Base-by-base conservation (phyloP, 108 stramenopile species). In the Nitzschia sp. region DNA sequence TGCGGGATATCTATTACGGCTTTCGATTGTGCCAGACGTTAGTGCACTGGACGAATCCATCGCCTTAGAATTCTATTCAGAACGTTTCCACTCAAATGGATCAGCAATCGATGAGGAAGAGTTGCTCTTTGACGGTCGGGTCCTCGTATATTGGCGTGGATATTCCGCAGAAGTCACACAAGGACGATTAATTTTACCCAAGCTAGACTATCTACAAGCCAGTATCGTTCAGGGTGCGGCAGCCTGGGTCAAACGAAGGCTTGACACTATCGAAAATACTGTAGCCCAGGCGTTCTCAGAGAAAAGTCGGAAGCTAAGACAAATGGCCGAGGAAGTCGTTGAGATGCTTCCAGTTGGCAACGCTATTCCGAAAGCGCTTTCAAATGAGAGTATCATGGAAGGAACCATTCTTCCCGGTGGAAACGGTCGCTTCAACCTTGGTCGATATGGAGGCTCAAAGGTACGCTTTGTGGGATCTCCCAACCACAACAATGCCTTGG, bases 151-250 rank as follows among this genome's bases (percentile, higher is more conserved):
- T 80, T 85, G 88, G 48, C 59, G 90, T 70, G 93, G 90, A 29
- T 94, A 94, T 61, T 78, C 81, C 3, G 71, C 70, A 46, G 93
- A 94, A 72, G 68, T 84, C 0, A 94, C 88, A 13, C 77, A 67
- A 51, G 89, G 86, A 13, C 71, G 93, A n/a, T 67, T 90, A 13
- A 48, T 85, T 0, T 38, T 86, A 17, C 88, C 85, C 17, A 94
- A 94, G 62, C 31, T 94, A 2, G 90, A 94, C 61, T 94, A 94
- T 63, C 59, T 94, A n/a, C 93, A 94, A 71, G 82, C 90, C 46
- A 83, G 73, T 64, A 31, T 94, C 29, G 88, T 94, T 1, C 88
- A 91, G 67, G 57, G 90, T 45, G 79, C 85, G 13, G 84, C 90
- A 13, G 74, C 80, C 23, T 72, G 67, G 38, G 38, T 87, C 2